Evolutionary conservation across 1,284 basidiomycete genomes (phyloP).

Genomic region (Sporisorium reilianum): DNA sequence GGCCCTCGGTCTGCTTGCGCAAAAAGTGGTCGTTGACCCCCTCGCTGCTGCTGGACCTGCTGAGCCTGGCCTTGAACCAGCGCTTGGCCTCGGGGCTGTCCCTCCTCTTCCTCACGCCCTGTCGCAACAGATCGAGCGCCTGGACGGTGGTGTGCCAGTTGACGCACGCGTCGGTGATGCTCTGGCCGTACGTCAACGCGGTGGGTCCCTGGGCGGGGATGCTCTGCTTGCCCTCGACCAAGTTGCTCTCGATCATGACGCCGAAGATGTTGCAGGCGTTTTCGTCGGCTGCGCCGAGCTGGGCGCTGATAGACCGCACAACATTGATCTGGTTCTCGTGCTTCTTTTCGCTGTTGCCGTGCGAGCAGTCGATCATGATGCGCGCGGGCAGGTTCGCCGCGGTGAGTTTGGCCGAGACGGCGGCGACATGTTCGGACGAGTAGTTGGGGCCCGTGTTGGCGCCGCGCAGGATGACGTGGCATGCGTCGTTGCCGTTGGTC

Average conservation of each 20-base stretch:
- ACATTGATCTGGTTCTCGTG: conserved; percentile 74
- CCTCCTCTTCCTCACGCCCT: conserved; percentile 55
- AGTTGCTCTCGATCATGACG: conserved; percentile 96
- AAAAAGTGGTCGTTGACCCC: conserved; percentile 50
- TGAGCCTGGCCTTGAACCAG: conserved; percentile 38
- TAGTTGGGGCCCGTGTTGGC: conserved; percentile 68
- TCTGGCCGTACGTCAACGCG: conserved; percentile 60
- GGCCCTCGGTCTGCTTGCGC: conserved; percentile 2
- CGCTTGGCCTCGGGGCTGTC: conserved; percentile 21
- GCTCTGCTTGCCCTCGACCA: conserved; percentile 74
- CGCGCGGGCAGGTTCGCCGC: conserved; percentile 50
- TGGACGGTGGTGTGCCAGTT: conserved; percentile 63
- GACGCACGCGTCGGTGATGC: conserved; percentile 67
- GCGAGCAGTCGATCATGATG: conserved; percentile 83
- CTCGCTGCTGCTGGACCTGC: conserved; percentile 21
- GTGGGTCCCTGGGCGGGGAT: conserved; percentile 59
- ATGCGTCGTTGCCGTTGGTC: conserved; percentile 67
- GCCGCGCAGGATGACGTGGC: conserved; percentile 68
- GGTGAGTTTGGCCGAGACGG: conserved; percentile 50
- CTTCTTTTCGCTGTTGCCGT: conserved; percentile 76
- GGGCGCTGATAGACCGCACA: conserved; percentile 72
- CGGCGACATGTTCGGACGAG: conserved; percentile 51
- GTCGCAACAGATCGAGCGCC: conserved; percentile 58
- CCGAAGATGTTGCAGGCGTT: conserved; percentile 80
- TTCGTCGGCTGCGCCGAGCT: conserved; percentile 48